Evolutionary conservation across 805 yeast species (phyloP), one percentile per base, ranked within the genome.

Genomic region (Ogataea sp.): DNA sequence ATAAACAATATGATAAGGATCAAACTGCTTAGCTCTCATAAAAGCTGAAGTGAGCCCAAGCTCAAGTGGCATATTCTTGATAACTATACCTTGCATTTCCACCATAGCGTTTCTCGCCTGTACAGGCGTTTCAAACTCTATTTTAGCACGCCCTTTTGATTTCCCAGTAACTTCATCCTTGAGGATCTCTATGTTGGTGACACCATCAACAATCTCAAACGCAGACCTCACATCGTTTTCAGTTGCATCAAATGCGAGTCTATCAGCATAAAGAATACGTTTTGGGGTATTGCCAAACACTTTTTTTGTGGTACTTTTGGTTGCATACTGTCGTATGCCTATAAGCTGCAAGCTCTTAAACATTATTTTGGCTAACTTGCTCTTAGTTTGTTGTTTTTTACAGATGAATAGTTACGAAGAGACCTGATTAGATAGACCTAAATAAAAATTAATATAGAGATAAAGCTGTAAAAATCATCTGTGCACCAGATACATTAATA

Each of bases 41-140:
- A 42, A 15, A 10, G 14, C 21, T 30, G 33, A 43, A 3, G 48
- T 44, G 15, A 52, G 35, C 6, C 36, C 43, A 11, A 55, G 25
- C 26, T 42, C 42, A 11, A 58, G 55, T 11, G 59, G 61, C 32
- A 44, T 25, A 35, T 55, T 47, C n/a, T 55, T 40, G 8, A 58
- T 32, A 25, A 56, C 61, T 28, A 48, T 43, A 4, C 63, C 59
- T 35, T 58, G 61, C 62, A 58, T 55, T 38, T 58, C 61, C 3
- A 41, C 41, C 13, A 42, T 40, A 3, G 62, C 61, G 20, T 49
- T 40, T 9, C 45, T 38, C 14, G 62, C 61, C 15, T 41, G 36
- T 18, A 37, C 27, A 29, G 41, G 40, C 15, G 43, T 42, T 26
- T 43, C 45, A 35, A 54, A 58, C 28, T 49, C 50, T 6, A 56